These are phyloP conservation scores for Xylariaceae sp. DNA, from an alignment of 2,329 filamentous ascomycete genomes.

Conservation along the genomic window DNA sequence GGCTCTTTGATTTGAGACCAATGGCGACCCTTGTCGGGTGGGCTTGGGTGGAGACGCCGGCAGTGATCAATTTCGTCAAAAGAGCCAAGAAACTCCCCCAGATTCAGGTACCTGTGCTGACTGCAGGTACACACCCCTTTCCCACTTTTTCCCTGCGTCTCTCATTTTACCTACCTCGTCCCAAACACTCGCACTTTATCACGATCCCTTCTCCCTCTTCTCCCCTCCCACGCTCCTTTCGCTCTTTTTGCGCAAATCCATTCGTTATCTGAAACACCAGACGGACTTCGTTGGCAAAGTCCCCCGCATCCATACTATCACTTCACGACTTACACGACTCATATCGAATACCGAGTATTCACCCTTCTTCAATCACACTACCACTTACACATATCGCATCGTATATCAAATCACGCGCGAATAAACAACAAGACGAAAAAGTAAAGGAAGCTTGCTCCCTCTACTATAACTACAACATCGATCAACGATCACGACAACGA, in stretches of 20 bases:
- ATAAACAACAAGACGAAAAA: conserved; percentile 15
- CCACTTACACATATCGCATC: conserved; percentile 16
- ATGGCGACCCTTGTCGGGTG: conserved; percentile 12
- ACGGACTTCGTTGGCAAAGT: conserved; percentile 34
- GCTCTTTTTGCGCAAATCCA: conserved; percentile 8
- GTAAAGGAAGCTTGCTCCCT: background rate
- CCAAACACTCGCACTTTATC: conserved; percentile 3
- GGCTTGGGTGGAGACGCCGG: conserved; percentile 1
- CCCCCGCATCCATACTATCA: conserved; percentile 5
- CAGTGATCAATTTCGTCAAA: conserved; percentile 2
- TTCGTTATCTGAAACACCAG: conserved; percentile 20
- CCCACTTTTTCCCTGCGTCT: conserved; percentile 10
- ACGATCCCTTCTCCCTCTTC: conserved; percentile 11
- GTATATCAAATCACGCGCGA: conserved; percentile 16
- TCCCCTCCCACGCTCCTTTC: conserved; percentile 5
- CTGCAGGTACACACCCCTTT: conserved; percentile 16
- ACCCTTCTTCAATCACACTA: conserved; percentile 22
- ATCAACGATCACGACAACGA: too few species aligned
- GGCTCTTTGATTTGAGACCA: conserved; percentile 8
- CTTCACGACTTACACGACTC: conserved; percentile 25
- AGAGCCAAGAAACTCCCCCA: conserved; percentile 3
- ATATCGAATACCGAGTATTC: conserved; percentile 30
- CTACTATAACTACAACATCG: conserved; percentile 5
- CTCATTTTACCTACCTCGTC: conserved; percentile 16
- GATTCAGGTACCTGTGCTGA: conserved; percentile 25